These are phyloP conservation scores for Saksenaea vasiformis DNA, from an alignment of 371 early-diverging fungal species.

Conservation along the genomic window DNA sequence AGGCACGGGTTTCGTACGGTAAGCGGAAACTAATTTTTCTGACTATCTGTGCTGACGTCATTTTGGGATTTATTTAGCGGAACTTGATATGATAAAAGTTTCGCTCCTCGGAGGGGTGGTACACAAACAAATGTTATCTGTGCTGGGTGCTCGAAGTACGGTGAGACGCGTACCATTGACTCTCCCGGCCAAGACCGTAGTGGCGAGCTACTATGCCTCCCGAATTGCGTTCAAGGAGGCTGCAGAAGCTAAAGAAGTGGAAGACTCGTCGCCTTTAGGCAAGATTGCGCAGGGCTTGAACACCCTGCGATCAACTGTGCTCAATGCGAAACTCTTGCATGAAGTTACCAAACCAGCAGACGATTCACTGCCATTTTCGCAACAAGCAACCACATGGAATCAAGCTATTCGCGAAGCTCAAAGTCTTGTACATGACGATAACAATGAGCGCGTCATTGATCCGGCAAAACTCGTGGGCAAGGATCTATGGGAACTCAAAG, in stretches of 20 bases:
- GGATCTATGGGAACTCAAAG: conserved; percentile 82
- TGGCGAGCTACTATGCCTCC: not conserved
- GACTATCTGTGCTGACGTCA: too few relatives aligned
- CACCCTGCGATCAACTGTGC: conserved; percentile 20
- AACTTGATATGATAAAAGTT: too few relatives aligned
- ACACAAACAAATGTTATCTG: conserved; percentile 3
- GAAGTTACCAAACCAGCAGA: conserved; percentile 20
- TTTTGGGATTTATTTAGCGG: too few relatives aligned
- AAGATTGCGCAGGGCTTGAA: conserved; percentile 36
- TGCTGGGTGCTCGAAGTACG: not conserved
- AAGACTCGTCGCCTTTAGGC: conserved; percentile 25
- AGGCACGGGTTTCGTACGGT: too few relatives aligned
- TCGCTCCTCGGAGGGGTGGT: too few relatives aligned
- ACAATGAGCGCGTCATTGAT: conserved; percentile 52
- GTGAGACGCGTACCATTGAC: not conserved
- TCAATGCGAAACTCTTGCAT: conserved; percentile 15
- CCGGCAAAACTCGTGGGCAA: conserved; percentile 68
- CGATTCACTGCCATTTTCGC: conserved; percentile 32
- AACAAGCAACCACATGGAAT: conserved; percentile 47
- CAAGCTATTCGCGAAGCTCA: conserved; percentile 61
- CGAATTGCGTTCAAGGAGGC: not conserved
- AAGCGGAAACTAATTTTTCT: too few relatives aligned
- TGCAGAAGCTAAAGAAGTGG: not conserved
- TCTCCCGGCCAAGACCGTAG: not conserved
- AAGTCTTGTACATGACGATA: conserved; percentile 37